Base-by-base conservation (phyloP, 352 stramenopile species). In the Globisporangium solare region DNA sequence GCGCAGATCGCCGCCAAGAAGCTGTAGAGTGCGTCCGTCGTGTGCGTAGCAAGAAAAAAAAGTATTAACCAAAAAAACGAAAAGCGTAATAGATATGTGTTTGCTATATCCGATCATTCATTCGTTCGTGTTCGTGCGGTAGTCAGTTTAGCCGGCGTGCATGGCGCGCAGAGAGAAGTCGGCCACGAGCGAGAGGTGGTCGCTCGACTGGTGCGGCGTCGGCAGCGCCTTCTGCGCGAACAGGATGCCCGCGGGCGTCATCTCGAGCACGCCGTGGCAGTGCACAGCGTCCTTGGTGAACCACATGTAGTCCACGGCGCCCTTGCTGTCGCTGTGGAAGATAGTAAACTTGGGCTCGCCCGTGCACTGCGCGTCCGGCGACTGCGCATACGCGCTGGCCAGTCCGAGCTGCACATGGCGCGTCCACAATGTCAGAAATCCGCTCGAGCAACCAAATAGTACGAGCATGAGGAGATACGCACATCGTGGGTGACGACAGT, bases 281-380 rank as follows among this genome's bases (percentile, higher is more conserved):
- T 78, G 69, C 24, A 86, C 21, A 8, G 70, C 73, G 53, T 63
- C 65, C 1, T 39, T 59, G 24, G 76, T 74, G 65, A 71, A 88
- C 79, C 79, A 89, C 41, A 89, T 73, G 65, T 89, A 89, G 70
- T 89, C 79, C 31, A 89, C 79, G 6, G 79, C 67, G 22, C 54
- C 63, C 45, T 88, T 88, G 40, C 70, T 75, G 39, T 67, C 63
- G 15, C 64, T 73, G 57, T 89, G 79, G 60, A 86, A 88, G 31
- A 76, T 86, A 54, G 79, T 89, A 49, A 84, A 87, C 66, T 86
- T 85, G 14, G 79, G 79, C 47, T 89, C 79, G 17, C 79, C 79
- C 5, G 76, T 89, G 54, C 67, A 74, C 3, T 45, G 22, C 10
- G 65, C 47, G 41, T 75, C 74, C 2, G 79, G 79, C 12, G 48